phyloP scores from a whole-genome alignment of 148 eudicot genomes.

The Fagopyrum homotropicum region DNA sequence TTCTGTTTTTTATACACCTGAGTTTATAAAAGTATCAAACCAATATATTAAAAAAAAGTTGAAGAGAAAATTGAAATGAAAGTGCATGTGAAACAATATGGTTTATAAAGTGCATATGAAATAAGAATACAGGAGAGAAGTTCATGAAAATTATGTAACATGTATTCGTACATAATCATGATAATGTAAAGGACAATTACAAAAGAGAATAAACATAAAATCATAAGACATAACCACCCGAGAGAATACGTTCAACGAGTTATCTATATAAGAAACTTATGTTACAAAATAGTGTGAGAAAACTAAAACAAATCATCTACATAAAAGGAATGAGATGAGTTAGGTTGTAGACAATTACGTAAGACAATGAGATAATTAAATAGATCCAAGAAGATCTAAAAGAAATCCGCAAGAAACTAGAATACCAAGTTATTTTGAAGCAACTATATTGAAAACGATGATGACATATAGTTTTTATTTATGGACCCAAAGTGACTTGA shows the following conservation, averaged over 20 bases:
- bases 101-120: not conserved
- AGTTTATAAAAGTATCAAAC: not conserved
- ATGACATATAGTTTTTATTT: not conserved
- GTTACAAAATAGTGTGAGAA: not conserved
- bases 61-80: not conserved
- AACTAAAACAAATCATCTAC: not conserved
- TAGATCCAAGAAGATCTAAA: no score
- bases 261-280: not conserved
- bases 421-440: not conserved
- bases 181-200: not conserved
- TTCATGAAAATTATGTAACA: not conserved
- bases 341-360: not conserved
- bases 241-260: not conserved
- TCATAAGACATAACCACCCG: not conserved
- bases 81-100: not conserved
- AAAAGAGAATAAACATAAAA: not conserved
- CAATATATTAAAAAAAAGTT: not conserved
- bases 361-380: not conserved
- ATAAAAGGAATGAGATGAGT: not conserved
- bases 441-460: not conserved
- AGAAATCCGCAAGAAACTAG: not conserved
- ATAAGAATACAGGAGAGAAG: not conserved
- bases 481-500: no score
- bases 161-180: not conserved
- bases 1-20: not conserved